phyloP scores from a whole-genome alignment of 2,329 filamentous ascomycete species.

The Paecilomyces sp. region DNA sequence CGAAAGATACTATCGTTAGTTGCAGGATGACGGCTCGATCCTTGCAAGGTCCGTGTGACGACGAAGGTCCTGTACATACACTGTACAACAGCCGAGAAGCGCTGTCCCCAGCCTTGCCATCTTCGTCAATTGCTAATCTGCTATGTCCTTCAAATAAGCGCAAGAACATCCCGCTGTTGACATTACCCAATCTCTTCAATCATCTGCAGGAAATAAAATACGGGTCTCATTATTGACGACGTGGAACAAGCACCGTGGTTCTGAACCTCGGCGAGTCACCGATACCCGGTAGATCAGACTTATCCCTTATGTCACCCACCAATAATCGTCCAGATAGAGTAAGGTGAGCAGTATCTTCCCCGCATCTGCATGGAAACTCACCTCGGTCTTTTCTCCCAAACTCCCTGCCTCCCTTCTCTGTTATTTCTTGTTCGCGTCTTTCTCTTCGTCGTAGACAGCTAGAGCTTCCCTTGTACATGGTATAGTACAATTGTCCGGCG shows the following conservation, averaged over 20 bases:
- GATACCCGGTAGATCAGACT: background rate
- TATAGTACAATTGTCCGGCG: background rate
- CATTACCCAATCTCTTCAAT: background rate
- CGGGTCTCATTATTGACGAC: background rate
- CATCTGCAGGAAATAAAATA: background rate
- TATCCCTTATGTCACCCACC: background rate
- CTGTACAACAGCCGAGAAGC: no score
- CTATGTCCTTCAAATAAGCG: no score
- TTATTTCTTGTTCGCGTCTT: background rate
- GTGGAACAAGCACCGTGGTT: background rate
- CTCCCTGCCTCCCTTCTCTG: background rate
- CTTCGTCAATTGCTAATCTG: no score
- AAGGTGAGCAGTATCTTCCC: background rate
- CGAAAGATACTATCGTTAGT: no score
- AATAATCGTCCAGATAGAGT: background rate
- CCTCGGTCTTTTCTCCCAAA: background rate
- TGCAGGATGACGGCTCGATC: no score
- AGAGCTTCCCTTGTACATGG: background rate
- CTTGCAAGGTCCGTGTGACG: no score
- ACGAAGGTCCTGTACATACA: no score
- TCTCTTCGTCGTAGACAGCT: background rate
- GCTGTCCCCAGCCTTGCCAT: no score
- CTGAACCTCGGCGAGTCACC: background rate
- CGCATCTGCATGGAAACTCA: background rate
- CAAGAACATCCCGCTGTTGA: background rate